Evolutionary conservation across 768 basidiomycete genomes (phyloP).

Genomic region (Mycena crocata): DNA sequence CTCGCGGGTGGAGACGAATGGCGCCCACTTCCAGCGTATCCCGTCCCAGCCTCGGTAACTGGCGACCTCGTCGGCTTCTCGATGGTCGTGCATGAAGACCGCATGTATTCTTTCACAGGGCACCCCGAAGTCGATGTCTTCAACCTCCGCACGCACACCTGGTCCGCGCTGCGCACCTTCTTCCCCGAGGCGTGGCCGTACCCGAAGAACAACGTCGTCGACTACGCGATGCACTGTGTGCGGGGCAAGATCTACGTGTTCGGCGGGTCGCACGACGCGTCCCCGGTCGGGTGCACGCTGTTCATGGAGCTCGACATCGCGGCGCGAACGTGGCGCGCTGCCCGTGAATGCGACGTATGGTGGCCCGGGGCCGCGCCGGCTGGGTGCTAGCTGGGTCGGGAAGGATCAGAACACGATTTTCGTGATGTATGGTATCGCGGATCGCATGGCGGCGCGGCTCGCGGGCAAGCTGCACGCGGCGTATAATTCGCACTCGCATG

Average conservation of each 20-base stretch:
- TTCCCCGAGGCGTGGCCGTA: slow-evolving; percentile 42
- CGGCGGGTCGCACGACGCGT: slow-evolving; percentile 45
- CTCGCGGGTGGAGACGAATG: slow-evolving; percentile 42
- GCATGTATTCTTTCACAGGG: slow-evolving; percentile 52
- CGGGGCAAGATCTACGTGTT: slow-evolving; percentile 52
- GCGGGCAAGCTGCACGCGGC: slow-evolving; percentile 38
- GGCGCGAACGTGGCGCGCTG: slow-evolving; percentile 41
- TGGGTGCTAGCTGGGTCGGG: slow-evolving; percentile 49
- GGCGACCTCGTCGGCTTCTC: slow-evolving; percentile 37
- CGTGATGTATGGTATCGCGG: slow-evolving; percentile 50
- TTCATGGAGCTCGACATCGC: slow-evolving; percentile 45
- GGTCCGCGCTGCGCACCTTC: slow-evolving; percentile 44
- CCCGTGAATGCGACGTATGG: slow-evolving; percentile 31
- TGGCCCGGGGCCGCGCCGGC: slow-evolving; percentile 48
- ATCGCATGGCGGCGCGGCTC: slow-evolving; percentile 44
- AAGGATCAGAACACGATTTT: slow-evolving; percentile 44
- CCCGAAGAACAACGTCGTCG: slow-evolving; percentile 22
- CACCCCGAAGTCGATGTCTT: slow-evolving; percentile 43
- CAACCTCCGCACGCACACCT: slow-evolving; percentile 48
- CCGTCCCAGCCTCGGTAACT: slow-evolving; percentile 30
- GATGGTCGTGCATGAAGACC: slow-evolving; percentile 40
- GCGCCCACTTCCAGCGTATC: slow-evolving; percentile 40
- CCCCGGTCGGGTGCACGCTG: slow-evolving; percentile 48
- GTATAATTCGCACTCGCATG: slow-evolving; percentile 28
- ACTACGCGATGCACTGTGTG: slow-evolving; percentile 40